Evolutionary conservation across 1,139 yeast species (phyloP), one percentile per base, ranked within the genome.

Genomic region (Nakaseomyces nivariensis): DNA sequence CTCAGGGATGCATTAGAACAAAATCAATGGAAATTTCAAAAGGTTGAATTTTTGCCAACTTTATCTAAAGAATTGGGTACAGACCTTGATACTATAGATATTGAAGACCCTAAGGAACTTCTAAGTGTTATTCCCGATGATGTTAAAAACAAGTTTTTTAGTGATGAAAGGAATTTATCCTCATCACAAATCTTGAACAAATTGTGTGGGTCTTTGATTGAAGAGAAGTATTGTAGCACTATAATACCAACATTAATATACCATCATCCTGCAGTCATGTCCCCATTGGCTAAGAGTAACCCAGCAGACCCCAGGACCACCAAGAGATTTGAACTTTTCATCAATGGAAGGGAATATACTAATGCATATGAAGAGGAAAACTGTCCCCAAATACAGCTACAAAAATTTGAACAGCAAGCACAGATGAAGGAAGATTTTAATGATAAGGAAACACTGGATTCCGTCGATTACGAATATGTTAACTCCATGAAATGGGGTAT

Each of bases 341-440:
- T 92, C 51, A 69, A 76, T 46, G 90, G 94, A 0, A 76, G 78
- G 56, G 99, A 94, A 66, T 84, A 83, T 57, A 85, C 84, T 38
- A 94, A 94, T 66, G 96, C 98, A 0, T 94, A 94, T 63, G 98
- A 92, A 60, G 99, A 94, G 67, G 97, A 92, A 63, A 94, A 94
- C 65, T 79, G 84, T 43, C 98, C 98, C 0, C 73, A 72, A 48
- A 72, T 71, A 41, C 98, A 92, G 63, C 62, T 68, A 3, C 52
- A 52, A 2, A 88, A 88, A 59, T 85, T 89, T 61, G 55, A 67
- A 49, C 57, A 63, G 4, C 96, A 89, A 59, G 78, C 76, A 49
- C 52, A 52, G 4, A 70, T 75, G 38, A 77, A 77, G 49, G 67
- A 67, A 3, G 72, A 74, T 13, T 74, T 66, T 53, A 63, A 62